These are phyloP conservation scores for Ophiostoma quercus DNA, from an alignment of 2,329 filamentous ascomycete species.

Conservation along the genomic window DNA sequence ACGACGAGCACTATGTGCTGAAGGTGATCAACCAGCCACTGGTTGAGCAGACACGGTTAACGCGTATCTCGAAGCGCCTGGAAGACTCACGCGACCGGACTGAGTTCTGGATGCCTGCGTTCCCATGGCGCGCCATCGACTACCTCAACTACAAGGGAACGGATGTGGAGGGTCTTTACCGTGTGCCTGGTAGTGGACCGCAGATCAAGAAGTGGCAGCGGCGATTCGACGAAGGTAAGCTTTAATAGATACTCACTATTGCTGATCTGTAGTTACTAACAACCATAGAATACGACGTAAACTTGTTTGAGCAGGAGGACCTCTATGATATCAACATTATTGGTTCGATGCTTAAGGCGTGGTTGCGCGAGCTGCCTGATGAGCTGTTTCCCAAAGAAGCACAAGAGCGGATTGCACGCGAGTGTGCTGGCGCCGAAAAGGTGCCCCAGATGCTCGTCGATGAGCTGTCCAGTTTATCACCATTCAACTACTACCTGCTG, in stretches of 20 bases:
- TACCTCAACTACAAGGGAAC: slow-evolving; percentile 93
- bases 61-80: slow-evolving; percentile 82
- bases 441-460: slow-evolving; percentile 81
- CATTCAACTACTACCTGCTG: slow-evolving; percentile 95
- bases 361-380: slow-evolving; percentile 90
- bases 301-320: slow-evolving; percentile 80
- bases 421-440: slow-evolving; percentile 71
- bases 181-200: slow-evolving; percentile 82
- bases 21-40: slow-evolving; percentile 82
- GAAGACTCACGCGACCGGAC: slow-evolving; percentile 90
- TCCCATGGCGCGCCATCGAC: slow-evolving; percentile 93
- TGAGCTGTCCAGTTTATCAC: slow-evolving; percentile 86
- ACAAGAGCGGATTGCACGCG: slow-evolving; percentile 72
- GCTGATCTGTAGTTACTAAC: slow-evolving; percentile 26
- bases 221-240: slow-evolving; percentile 75
- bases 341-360: slow-evolving; percentile 91
- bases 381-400: slow-evolving; percentile 83
- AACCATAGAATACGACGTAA: slow-evolving; percentile 70
- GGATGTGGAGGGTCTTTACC: slow-evolving; percentile 88
- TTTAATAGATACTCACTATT: background rate
- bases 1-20: slow-evolving; percentile 77
- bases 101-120: slow-evolving; percentile 96
- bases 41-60: slow-evolving; percentile 82
- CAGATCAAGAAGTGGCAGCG: slow-evolving; percentile 93
- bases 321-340: slow-evolving; percentile 96